phyloP scores from a whole-genome alignment of 1,284 basidiomycete species.

The Ustilago hordei region DNA sequence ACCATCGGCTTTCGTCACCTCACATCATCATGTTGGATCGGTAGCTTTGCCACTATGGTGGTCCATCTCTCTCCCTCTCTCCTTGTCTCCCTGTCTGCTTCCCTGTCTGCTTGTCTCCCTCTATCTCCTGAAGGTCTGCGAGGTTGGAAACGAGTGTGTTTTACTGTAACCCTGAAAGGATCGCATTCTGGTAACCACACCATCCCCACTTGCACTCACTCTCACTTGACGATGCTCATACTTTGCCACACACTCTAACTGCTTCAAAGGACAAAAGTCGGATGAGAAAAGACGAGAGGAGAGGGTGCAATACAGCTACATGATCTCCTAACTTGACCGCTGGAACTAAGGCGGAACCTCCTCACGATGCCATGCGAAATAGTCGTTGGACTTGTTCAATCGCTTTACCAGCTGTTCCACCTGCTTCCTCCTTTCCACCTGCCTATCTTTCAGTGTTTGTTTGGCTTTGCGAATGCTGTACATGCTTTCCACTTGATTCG shows the following conservation, averaged over 20 bases:
- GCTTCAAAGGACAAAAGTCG: neutral
- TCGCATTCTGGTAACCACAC: too few species aligned
- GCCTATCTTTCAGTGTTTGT: constrained; percentile 44
- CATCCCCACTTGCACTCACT: too few species aligned
- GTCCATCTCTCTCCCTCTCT: too few species aligned
- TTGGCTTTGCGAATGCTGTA: constrained; percentile 46
- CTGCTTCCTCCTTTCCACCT: constrained; percentile 41
- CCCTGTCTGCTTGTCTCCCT: too few species aligned
- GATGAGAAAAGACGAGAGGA: neutral
- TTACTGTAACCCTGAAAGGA: too few species aligned
- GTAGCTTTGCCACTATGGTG: too few species aligned
- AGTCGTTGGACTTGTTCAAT: constrained; percentile 41
- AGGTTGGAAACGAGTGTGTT: too few species aligned
- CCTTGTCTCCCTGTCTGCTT: too few species aligned
- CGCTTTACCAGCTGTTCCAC: constrained; percentile 38
- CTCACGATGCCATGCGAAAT: constrained; percentile 55
- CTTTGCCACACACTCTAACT: neutral
- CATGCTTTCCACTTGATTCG: constrained; percentile 30
- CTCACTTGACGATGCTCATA: too few species aligned
- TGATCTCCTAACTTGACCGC: neutral
- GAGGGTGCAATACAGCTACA: neutral
- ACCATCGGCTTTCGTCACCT: too few species aligned
- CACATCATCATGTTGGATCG: too few species aligned
- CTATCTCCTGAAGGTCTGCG: too few species aligned
- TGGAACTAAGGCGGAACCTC: constrained; percentile 28